Evolutionary conservation across 805 yeast genomes (phyloP), one percentile per base, ranked within the genome.

Genomic region (Hagleromyces aurorensis): DNA sequence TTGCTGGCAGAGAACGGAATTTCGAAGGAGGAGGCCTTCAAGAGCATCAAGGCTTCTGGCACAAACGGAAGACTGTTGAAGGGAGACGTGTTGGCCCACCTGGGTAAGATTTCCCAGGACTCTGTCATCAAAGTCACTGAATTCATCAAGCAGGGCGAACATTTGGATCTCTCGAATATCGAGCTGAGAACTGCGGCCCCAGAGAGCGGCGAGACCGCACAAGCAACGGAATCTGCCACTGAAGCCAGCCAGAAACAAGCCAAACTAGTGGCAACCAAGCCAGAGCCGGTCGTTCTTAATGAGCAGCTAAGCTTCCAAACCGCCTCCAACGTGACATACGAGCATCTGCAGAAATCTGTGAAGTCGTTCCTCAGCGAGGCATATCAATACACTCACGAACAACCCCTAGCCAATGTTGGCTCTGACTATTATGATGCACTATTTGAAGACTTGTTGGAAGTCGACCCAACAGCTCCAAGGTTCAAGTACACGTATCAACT

Each of bases 11-110:
- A 64, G 34, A 68, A 84, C 48, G 55, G 67, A 31, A 75, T 89
- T 34, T 69, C 89, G 1, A 59, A 55, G 33, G 78, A 69, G 23
- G 89, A 80, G 15, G 96, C 95, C 2, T 38, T 81, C 13, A 47
- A 62, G 6, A 74, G 78, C 40, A 83, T 89, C 46, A 63, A 71
- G 22, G 93, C 96, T 6, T 68, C 94, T 1, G 98, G 97, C 13
- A 93, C 93, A 16, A 69, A 76, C 33, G 97, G 97, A 7, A 70
- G 94, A 48, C 54, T 89, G 22, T 66, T 89, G 40, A 83, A 81
- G 60, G 97, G 97, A 40, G 98, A 89, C 55, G 89, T 87, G 1
- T 66, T 87, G 41, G 91, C 93, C 0, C 75, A 72, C 51, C 49
- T 87, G 30, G 96, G 97, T 16, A 58, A 70, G 37, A 80, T 87